These are phyloP conservation scores for Fusarium burgessii DNA, from an alignment of 2,329 filamentous ascomycete species.

Conservation along the genomic window DNA sequence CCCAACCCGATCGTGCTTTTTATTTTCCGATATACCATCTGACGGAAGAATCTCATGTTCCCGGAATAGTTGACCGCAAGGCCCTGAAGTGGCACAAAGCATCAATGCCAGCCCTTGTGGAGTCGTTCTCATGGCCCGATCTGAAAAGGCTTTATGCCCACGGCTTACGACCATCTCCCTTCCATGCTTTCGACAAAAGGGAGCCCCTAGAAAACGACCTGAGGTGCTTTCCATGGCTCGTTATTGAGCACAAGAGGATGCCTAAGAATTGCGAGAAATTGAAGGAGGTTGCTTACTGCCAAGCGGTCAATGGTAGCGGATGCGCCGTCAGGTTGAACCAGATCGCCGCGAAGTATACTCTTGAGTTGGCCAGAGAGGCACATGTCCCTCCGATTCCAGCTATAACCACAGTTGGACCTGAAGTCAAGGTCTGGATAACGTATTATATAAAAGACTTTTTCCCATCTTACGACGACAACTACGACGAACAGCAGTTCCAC, in stretches of 20 bases:
- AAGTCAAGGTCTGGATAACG: conserved; percentile 37
- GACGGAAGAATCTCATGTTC: neutral
- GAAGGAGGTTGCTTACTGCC: conserved; percentile 7
- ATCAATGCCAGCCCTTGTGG: neutral
- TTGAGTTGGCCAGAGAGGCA: neutral
- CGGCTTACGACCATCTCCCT: neutral
- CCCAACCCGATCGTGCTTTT: neutral
- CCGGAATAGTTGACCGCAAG: neutral
- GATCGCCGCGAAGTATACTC: conserved; percentile 18
- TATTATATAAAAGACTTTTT: conserved; percentile 9
- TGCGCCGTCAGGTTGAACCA: conserved; percentile 29
- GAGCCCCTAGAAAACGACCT: fast-evolving
- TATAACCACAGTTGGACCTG: conserved; percentile 33
- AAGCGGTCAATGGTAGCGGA: conserved; percentile 30
- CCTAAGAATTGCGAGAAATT: fast-evolving
- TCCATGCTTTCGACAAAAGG: neutral
- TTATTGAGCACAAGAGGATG: neutral
- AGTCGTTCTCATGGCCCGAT: neutral
- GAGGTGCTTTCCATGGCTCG: neutral
- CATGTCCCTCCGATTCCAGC: conserved; percentile 34
- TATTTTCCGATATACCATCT: neutral
- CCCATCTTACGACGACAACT: no score
- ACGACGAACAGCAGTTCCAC: no score
- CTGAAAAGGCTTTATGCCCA: fast-evolving
- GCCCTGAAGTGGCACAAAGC: neutral